Evolutionary conservation across 2,329 filamentous ascomycete genomes (phyloP).

Genomic region (Colletotrichum destructivum): DNA sequence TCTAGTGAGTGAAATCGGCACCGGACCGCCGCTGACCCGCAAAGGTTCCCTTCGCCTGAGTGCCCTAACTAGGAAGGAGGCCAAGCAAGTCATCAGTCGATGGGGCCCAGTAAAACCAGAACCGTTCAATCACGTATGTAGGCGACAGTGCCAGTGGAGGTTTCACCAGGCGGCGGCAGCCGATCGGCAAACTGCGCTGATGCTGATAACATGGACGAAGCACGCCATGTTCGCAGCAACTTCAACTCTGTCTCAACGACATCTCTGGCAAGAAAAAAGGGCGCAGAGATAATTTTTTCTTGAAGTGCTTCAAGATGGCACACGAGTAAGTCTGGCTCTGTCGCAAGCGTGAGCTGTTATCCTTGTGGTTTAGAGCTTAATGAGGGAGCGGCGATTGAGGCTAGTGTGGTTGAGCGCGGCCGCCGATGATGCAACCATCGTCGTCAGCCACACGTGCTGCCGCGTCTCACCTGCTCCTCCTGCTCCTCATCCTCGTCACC

Average conservation of each 20-base stretch:
- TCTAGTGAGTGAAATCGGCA: conserved; percentile 27
- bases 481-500: neutral
- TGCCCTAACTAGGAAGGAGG: conserved; percentile 37
- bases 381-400: conserved; percentile 9
- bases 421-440: conserved; percentile 38
- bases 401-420: conserved; percentile 35
- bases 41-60: conserved; percentile 25
- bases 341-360: neutral
- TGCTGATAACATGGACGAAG: conserved; percentile 40
- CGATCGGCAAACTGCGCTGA: conserved; percentile 39
- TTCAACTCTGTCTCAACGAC: conserved; percentile 40
- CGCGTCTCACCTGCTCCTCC: conserved; percentile 26
- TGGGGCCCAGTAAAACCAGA: conserved; percentile 1
- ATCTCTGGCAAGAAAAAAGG: conserved; percentile 29
- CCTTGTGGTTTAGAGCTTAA: conserved; percentile 15
- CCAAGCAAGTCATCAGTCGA: neutral
- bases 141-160: conserved; percentile 21
- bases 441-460: conserved; percentile 36
- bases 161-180: conserved; percentile 31
- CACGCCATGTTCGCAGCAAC: conserved; percentile 33
- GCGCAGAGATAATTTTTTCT: conserved; percentile 20
- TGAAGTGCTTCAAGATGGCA: conserved; percentile 31
- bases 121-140: conserved; percentile 5
- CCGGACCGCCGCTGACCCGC: conserved; percentile 37
- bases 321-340: conserved; percentile 32